Base-by-base conservation (phyloP, 2,329 filamentous ascomycete species). In the Teratosphaeria destructans region DNA sequence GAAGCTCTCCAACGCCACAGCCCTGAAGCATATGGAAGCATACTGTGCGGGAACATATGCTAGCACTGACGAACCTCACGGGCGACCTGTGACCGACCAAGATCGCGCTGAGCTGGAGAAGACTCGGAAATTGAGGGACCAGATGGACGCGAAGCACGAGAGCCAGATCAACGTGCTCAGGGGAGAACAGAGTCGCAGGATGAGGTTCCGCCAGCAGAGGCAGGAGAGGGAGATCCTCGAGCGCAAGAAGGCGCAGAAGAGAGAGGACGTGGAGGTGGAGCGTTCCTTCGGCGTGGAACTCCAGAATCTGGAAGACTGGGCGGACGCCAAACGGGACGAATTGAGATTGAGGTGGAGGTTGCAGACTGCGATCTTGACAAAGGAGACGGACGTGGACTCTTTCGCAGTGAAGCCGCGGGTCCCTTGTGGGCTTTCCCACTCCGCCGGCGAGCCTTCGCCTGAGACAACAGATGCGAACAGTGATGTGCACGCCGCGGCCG, bases 141-240 rank as follows among this genome's bases (percentile, higher is more conserved):
- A 72, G 29, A 72, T 80, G 56, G 73, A 74, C 6, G 67, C 65
- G 10, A 75, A 74, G 63, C 77, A 80, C 55, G 70, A 72, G 23
- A 75, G 72, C 56, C 76, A 75, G 12, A 78, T 79, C 64, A 78
- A 78, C 54, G 76, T 79, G 6, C 63, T 79, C 7, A 69, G 77
- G 11, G 77, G 75, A 26, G 72, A 75, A 60, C 78, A 80, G 65
- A 72, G 73, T 52, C 67, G 75, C 35, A 70, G 75, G 7, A 66
- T 73, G 53, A 71, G 72, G 55, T 61, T 67, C 7, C 72, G 73
- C 23, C 57, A 69, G 5, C 68, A 73, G 55, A 70, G 74, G 56
- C 76, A 78, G 59, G 70, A 75, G 26, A 64, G 67, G n/a, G 76
- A 77, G 57, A 57, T 76, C 2, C 65, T 68, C 34, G 70, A 74